These are phyloP conservation scores for Alternaria viburni DNA, from an alignment of 2,329 filamentous ascomycete genomes.

Conservation along the genomic window DNA sequence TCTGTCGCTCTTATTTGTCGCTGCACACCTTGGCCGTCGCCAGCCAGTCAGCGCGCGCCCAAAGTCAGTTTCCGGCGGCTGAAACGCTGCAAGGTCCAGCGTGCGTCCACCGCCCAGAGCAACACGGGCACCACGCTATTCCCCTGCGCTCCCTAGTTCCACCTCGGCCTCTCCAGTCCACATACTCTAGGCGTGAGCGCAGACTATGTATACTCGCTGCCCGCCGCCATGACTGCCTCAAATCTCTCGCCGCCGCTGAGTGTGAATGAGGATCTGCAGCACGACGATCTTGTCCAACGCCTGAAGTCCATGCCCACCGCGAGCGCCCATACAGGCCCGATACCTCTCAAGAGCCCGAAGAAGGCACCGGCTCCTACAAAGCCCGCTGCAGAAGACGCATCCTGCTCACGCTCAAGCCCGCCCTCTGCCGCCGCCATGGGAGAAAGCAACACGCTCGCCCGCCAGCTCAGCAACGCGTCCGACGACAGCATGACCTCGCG, in stretches of 20 bases:
- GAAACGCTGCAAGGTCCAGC: constrained; percentile 45
- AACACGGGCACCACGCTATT: constrained; percentile 24
- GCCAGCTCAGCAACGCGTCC: constrained; percentile 33
- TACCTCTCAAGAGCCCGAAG: constrained; percentile 9
- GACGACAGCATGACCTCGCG: constrained; percentile 28
- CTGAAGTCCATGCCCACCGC: constrained; percentile 28
- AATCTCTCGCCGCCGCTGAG: constrained; percentile 21
- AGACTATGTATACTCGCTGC: constrained; percentile 39
- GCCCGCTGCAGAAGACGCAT: not conserved
- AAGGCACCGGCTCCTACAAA: constrained; percentile 7
- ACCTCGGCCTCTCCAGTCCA: constrained; percentile 17
- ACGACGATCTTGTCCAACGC: constrained; percentile 32
- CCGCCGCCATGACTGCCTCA: constrained; percentile 37
- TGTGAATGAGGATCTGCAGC: constrained; percentile 14
- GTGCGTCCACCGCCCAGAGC: constrained; percentile 30
- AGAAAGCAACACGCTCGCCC: constrained; percentile 27
- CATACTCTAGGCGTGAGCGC: not conserved
- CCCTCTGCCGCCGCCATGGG: constrained; percentile 25
- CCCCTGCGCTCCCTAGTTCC: constrained; percentile 20
- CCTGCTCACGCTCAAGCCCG: not conserved
- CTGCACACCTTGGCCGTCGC: constrained; percentile 27
- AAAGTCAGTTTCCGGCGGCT: constrained; percentile 33
- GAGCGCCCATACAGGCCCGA: constrained; percentile 12
- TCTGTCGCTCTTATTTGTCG: constrained; percentile 29
- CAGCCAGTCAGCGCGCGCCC: constrained; percentile 29